phyloP scores from a whole-genome alignment of 2,329 filamentous ascomycete genomes.

The Amylocarpus encephaloides region DNA sequence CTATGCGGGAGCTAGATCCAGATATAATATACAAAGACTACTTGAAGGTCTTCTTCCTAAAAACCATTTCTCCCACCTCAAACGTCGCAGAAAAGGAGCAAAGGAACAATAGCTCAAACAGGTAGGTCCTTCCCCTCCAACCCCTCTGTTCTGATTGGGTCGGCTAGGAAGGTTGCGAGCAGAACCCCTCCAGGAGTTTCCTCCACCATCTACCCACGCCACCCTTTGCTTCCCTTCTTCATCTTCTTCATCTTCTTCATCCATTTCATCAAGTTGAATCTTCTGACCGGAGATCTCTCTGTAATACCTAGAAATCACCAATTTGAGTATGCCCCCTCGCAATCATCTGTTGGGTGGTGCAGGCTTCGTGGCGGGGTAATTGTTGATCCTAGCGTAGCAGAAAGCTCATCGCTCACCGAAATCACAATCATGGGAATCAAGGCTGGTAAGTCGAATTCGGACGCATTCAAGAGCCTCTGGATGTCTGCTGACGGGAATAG shows the following conservation, averaged over 20 bases:
- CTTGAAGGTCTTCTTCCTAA: neutral
- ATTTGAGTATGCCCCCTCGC: conserved; percentile 12
- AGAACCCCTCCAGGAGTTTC: conserved; percentile 16
- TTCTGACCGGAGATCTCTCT: conserved; percentile 2
- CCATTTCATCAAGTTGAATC: neutral
- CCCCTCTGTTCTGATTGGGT: neutral
- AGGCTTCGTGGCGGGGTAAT: conserved; percentile 23
- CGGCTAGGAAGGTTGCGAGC: neutral
- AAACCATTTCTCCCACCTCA: neutral
- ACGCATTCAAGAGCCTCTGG: neutral
- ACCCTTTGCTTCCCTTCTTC: conserved; percentile 4
- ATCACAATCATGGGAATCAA: conserved; percentile 47
- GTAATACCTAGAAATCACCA: conserved; percentile 9
- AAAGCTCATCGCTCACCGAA: conserved; percentile 14
- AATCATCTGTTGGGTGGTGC: neutral
- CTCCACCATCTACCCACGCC: neutral
- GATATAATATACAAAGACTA: neutral
- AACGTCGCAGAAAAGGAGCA: conserved; percentile 2
- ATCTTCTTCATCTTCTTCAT: conserved; percentile 4
- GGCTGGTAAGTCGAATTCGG: conserved; percentile 43
- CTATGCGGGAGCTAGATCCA: neutral
- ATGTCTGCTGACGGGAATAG: conserved; percentile 33
- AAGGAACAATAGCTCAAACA: neutral
- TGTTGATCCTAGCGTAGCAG: conserved; percentile 13
- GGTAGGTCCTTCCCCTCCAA: conserved; percentile 1